Base-by-base conservation (phyloP, 495 filamentous ascomycete species). In the Neurospora tetraspora region DNA sequence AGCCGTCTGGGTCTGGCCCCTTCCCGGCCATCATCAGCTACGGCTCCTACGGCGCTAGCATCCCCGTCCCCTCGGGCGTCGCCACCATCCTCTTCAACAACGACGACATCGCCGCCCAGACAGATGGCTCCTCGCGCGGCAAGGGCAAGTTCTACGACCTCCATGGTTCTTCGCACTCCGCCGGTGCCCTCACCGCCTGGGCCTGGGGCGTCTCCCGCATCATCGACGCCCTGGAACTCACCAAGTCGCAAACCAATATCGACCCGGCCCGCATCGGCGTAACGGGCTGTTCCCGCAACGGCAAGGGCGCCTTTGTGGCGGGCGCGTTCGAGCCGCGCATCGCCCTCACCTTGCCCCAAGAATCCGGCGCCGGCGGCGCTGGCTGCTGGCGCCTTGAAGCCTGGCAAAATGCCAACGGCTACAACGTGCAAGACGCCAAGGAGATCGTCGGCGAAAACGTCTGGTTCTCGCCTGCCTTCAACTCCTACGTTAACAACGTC, bases 241-340 rank as follows among this genome's bases (percentile, higher is more conserved):
- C 78, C 36, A 71, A 80, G 10, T 78, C 78, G 7, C 75, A 76
- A 47, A 81, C 83, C 20, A 80, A 80, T 53, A 87, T 87, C 74
- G 84, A 88, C 75, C 76, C 83, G 37, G 80, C 74, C 68, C 79
- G 82, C 18, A 78, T 87, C 47, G 86, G 83, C 68, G 85, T 86
- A 20, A 86, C 84, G 4, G 86, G 85, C 11, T 88, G 85, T 76
- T 86, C 84, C 37, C 83, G 85, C 43, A 87, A 88, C 76, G 85
- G 85, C 40, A 87, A 88, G 79, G 86, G 86, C 40, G 85, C 86
- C 59, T 82, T 88, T 70, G 74, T 87, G 20, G 85, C 83, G 43
- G 85, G 85, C 10, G 86, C 85, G 0, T 76, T 88, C 37, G 84
- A 85, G 47, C 77, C 79, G 37, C 82, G 86, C 39, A 85, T 88